Evolutionary conservation across 805 yeast genomes (phyloP), one percentile per base, ranked within the genome.

Genomic region (Starmerella tilneyi): DNA sequence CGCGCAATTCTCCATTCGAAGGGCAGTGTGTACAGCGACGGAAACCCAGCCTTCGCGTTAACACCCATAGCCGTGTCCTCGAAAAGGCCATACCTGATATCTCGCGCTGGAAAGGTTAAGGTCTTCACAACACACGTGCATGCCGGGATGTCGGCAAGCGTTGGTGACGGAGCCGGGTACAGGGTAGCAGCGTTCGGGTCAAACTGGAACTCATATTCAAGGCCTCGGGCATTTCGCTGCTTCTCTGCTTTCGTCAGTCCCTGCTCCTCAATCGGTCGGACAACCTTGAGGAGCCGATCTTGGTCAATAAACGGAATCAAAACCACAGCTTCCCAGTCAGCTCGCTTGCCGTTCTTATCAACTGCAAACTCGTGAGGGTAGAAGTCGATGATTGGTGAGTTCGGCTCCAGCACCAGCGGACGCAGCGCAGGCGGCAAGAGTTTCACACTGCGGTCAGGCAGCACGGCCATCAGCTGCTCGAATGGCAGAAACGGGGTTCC

Each of bases 251-350:
- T 74, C 1, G 78, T 67, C 46, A 92, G 66, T 4, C 24, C 38
- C 49, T 70, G 72, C 0, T 66, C 57, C 46, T 84, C 82, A 33
- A 71, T 63, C 2, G 94, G 84, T 39, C 65, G 68, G 74, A 92
- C 74, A 1, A 89, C 89, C 3, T 71, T 77, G 26, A 81, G 66
- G 46, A 92, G 71, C 49, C 92, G 72, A 24, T 74, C 64, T 57
- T 82, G 85, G 54, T 92, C 96, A 37, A 92, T 96, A 70, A 92
- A 92, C 5, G 94, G 79, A 47, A 92, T 73, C 56, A 84, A 73
- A 6, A 92, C 95, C 45, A 92, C 96, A 9, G 96, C 96, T 66
- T 92, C 97, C 98, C 98, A 92, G 41, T 85, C 81, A 2, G 92
- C 94, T 45, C 86, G 84, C 62, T 92, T 92, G 35, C 97, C 98